phyloP scores from a whole-genome alignment of 805 yeast species.

The Lachancea waltii region DNA sequence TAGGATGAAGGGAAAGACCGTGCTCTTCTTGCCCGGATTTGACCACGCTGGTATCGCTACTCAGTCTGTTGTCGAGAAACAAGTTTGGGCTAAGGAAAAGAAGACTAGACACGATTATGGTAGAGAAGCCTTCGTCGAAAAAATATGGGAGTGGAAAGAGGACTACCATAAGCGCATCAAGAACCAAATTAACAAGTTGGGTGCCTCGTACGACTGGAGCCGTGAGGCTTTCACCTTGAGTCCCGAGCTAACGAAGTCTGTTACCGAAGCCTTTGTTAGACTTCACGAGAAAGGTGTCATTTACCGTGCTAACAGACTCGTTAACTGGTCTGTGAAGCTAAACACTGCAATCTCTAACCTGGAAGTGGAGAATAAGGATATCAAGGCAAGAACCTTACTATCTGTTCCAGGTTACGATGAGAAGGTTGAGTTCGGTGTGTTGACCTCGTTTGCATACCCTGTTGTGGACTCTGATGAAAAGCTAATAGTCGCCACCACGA shows the following conservation, averaged over 20 bases:
- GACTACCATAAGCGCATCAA: constrained; percentile 84
- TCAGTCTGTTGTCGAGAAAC: constrained; percentile 96
- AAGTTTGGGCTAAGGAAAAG: constrained; percentile 79
- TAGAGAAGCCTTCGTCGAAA: constrained; percentile 78
- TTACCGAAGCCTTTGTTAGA: constrained; percentile 82
- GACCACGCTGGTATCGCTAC: constrained; percentile 99
- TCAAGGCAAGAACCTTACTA: constrained; percentile 73
- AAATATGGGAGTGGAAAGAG: constrained; percentile 98
- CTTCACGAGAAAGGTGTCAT: constrained; percentile 92
- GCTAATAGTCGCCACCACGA: constrained; percentile 90
- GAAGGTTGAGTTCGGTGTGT: constrained; percentile 90
- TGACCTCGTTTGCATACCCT: constrained; percentile 91
- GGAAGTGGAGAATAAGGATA: constrained; percentile 90
- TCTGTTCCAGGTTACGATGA: constrained; percentile 87
- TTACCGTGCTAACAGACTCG: constrained; percentile 87
- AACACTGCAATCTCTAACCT: constrained; percentile 94
- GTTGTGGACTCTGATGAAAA: constrained; percentile 82
- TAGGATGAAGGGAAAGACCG: constrained; percentile 96
- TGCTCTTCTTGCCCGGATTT: constrained; percentile 88
- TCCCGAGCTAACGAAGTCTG: constrained; percentile 71
- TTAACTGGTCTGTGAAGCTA: constrained; percentile 93
- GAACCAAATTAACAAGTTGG: constrained; percentile 75
- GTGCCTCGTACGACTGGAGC: constrained; percentile 96
- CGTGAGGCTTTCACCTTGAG: constrained; percentile 91
- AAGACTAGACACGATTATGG: constrained; percentile 93